These are phyloP conservation scores for Candida mattraensis DNA, from an alignment of 805 yeast genomes.

Conservation along the genomic window DNA sequence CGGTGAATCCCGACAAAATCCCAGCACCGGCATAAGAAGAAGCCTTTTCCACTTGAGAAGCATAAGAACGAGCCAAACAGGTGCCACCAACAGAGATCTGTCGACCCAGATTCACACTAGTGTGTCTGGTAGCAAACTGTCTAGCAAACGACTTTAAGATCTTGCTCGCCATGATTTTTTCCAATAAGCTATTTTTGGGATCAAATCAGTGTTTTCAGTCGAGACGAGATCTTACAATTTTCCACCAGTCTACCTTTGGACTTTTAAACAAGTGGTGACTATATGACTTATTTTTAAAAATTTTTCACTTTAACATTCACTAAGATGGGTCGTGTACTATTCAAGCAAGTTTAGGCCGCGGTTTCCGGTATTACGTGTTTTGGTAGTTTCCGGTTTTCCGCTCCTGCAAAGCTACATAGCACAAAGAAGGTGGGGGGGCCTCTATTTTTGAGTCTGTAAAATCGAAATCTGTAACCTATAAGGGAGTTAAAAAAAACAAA, in stretches of 20 bases:
- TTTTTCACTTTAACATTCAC: conserved; percentile 14
- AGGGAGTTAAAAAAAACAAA: conserved; percentile 5
- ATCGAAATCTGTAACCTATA: conserved; percentile 10
- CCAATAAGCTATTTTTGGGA: too few species aligned
- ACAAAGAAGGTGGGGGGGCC: conserved; percentile 12
- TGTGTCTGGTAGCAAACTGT: conserved; percentile 11
- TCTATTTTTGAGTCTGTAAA: conserved; percentile 10
- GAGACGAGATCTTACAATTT: too few species aligned
- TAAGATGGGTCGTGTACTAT: conserved; percentile 20
- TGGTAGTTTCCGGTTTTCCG: conserved; percentile 21
- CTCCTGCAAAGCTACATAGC: neutral
- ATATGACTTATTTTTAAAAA: conserved; percentile 15
- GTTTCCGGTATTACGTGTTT: conserved; percentile 30
- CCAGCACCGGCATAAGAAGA: conserved; percentile 61
- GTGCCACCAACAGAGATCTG: conserved; percentile 5
- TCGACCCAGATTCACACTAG: too few species aligned
- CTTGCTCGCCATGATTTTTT: conserved; percentile 3
- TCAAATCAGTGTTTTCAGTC: too few species aligned
- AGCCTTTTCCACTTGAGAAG: conserved; percentile 30
- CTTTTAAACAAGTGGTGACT: too few species aligned
- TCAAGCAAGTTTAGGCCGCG: conserved; percentile 27
- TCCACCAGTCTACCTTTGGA: too few species aligned
- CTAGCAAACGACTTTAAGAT: conserved; percentile 12
- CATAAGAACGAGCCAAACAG: conserved; percentile 18
- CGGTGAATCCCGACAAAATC: conserved; percentile 53